phyloP scores from a whole-genome alignment of 495 filamentous ascomycete genomes.

The Podospora anserina region DNA sequence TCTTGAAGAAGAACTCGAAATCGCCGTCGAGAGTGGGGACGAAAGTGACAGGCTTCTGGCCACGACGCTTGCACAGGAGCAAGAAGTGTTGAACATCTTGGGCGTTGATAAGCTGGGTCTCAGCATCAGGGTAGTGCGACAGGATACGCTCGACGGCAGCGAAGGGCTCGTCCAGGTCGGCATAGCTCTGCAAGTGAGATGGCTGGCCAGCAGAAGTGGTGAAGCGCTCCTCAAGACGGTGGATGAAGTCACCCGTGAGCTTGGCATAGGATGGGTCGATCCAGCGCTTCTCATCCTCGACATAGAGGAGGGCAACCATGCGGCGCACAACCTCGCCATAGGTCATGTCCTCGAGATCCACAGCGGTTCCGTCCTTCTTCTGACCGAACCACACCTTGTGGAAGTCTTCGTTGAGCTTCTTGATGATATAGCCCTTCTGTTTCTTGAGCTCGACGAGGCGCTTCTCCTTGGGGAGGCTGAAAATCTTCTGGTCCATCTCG shows the following conservation, averaged over 20 bases:
- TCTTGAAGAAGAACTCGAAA: constrained; percentile 99
- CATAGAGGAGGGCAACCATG: constrained; percentile 95
- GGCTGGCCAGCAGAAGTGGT: constrained; percentile 60
- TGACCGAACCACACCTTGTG: constrained; percentile 98
- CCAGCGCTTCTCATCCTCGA: constrained; percentile 91
- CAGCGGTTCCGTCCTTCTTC: constrained; percentile 75
- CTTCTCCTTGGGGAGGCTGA: constrained; percentile 92
- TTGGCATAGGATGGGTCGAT: constrained; percentile 80
- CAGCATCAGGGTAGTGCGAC: constrained; percentile 76
- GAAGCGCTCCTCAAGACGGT: constrained; percentile 93
- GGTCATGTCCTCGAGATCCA: constrained; percentile 98
- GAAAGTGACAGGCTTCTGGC: constrained; percentile 95
- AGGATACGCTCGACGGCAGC: constrained; percentile 72
- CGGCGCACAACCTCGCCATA: constrained; percentile 88
- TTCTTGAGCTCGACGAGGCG: constrained; percentile 89
- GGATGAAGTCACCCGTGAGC: constrained; percentile 91
- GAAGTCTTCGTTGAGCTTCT: constrained; percentile 96
- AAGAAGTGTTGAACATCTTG: constrained; percentile 97
- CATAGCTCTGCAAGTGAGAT: constrained; percentile 70
- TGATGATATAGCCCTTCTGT: constrained; percentile 89
- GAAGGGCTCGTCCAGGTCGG: constrained; percentile 81
- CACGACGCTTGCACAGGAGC: constrained; percentile 83
- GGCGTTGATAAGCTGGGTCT: constrained; percentile 90
- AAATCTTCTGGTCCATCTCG: constrained; percentile 97
- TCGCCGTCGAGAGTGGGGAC: constrained; percentile 90